phyloP scores from a whole-genome alignment of 441 rosid genomes.

The Syzygium syzygioides region DNA sequence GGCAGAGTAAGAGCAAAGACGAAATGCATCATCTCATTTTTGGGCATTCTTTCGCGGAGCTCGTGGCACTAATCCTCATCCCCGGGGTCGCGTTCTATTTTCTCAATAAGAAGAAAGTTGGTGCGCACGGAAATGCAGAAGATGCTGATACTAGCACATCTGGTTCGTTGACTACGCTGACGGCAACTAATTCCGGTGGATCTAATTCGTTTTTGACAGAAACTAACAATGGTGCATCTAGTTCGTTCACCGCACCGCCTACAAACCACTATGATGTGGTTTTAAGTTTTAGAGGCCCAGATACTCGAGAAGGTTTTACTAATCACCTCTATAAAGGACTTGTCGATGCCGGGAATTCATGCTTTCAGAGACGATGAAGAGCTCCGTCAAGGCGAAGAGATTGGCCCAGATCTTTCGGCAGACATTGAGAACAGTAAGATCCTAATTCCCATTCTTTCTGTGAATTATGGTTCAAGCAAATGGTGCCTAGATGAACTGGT shows the following conservation, averaged over 20 bases:
- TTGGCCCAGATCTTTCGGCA: background rate
- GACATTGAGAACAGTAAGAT: background rate
- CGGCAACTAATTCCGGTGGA: background rate
- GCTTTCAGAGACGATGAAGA: background rate
- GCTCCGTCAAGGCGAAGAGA: background rate
- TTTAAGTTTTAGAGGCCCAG: background rate
- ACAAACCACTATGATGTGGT: background rate
- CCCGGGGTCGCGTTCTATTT: fast-evolving
- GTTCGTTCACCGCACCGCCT: fast-evolving
- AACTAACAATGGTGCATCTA: background rate
- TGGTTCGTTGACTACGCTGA: background rate
- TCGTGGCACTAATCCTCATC: background rate
- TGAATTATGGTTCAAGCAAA: no score
- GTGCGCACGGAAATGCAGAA: fast-evolving
- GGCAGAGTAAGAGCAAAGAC: background rate
- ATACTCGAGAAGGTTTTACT: background rate
- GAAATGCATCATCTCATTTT: background rate
- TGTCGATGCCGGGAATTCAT: background rate
- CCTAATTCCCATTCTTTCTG: background rate
- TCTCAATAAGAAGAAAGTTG: background rate
- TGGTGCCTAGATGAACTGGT: no score
- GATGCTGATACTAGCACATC: fast-evolving
- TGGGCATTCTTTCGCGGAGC: background rate
- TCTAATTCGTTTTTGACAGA: background rate
- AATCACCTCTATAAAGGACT: background rate